Evolutionary conservation across 1,139 yeast species (phyloP).

Genomic region (Yamadazyma dushanensis): DNA sequence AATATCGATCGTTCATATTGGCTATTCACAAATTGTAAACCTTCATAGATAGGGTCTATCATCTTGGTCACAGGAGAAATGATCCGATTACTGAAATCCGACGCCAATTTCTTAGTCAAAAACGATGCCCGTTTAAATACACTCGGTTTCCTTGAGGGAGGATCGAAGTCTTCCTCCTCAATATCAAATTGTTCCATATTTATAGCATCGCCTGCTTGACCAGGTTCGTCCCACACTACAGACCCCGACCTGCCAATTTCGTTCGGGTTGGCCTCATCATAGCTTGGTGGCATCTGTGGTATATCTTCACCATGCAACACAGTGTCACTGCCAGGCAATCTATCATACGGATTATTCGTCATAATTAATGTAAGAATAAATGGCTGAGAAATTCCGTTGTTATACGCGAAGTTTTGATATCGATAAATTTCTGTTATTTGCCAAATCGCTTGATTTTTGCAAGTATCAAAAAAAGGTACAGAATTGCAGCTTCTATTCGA

Average conservation of each 20-base stretch:
- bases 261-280: conserved; percentile 21
- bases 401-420: not conserved
- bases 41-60: conserved; percentile 69
- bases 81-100: conserved; percentile 43
- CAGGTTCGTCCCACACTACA: conserved; percentile 2
- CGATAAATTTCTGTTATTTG: no score
- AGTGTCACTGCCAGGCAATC: conserved; percentile 5
- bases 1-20: conserved; percentile 59
- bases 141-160: conserved; percentile 18
- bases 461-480: no score
- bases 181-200: conserved; percentile 44
- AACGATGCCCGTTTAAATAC: conserved; percentile 30
- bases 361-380: not conserved
- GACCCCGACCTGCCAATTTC: not conserved
- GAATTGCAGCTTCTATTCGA: not conserved
- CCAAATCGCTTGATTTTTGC: no score
- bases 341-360: conserved; percentile 7
- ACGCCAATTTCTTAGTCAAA: conserved; percentile 33
- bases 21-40: conserved; percentile 44
- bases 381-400: not conserved
- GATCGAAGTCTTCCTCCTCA: conserved; percentile 28
- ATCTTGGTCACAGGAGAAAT: conserved; percentile 56
- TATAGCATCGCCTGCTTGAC: conserved; percentile 3
- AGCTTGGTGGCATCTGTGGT: conserved; percentile 31
- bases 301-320: conserved; percentile 4